Percentiles rank a stretch among this genome's conserved stretches.
These are phyloP conservation scores for Blastocystis sp. DNA, from an alignment of 352 stramenopile species.

Conservation along the genomic window DNA sequence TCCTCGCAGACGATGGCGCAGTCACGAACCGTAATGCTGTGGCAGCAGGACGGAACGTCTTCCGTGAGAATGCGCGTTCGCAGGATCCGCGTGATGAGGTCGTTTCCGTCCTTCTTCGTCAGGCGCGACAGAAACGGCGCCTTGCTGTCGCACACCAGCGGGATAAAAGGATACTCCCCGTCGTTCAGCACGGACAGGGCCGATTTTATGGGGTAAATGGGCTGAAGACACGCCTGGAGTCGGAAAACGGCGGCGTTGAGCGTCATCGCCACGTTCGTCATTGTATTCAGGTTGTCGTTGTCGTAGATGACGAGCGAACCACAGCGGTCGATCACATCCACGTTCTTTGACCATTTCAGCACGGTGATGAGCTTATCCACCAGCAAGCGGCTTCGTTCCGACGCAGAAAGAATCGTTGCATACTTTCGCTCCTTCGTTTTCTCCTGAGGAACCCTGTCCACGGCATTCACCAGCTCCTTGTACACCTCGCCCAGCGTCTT, in stretches of 20 bases:
- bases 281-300: conserved; percentile 31
- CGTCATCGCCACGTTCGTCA: conserved; percentile 13
- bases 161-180: conserved; percentile 42
- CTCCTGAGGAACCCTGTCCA: not conserved
- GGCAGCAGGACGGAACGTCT: conserved; percentile 31
- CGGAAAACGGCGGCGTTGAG: not conserved
- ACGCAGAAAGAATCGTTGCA: conserved; percentile 1
- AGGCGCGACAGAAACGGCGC: not conserved
- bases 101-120: conserved; percentile 34
- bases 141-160: conserved; percentile 38
- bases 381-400: conserved; percentile 11
- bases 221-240: conserved; percentile 11
- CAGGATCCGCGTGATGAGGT: conserved; percentile 50
- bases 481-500: conserved; percentile 30
- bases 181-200: conserved; percentile 41
- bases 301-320: not conserved
- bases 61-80: conserved; percentile 30
- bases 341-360: conserved; percentile 69
- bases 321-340: conserved; percentile 18
- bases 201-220: conserved; percentile 54
- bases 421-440: not conserved
- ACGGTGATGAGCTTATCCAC: conserved; percentile 27
- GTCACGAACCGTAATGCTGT: conserved; percentile 20
- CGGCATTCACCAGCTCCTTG: conserved; percentile 50
- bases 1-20: conserved; percentile 37